Evolutionary conservation across 2,329 filamentous ascomycete species (phyloP), one percentile per base, ranked within the genome.

Genomic region (Catunica adiposa): DNA sequence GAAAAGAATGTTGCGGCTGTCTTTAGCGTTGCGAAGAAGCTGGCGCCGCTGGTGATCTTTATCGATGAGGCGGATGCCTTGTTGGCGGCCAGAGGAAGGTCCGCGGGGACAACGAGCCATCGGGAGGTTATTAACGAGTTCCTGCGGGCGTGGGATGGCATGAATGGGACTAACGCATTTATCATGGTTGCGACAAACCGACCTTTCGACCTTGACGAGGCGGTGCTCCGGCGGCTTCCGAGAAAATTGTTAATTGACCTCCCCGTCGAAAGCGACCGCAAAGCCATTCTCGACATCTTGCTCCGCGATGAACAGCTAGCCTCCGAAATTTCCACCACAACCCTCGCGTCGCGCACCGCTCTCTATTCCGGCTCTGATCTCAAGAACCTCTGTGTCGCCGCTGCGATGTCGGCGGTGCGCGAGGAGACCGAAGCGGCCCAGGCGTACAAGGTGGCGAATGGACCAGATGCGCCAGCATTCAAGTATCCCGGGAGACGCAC

Each of bases 181-280:
- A 90, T 98, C 67, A 96, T 98, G 89, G 89, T 97, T 0, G 90
- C 92, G 26, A 97, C 89, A 7, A 97, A 98, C 67, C 77, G 90
- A 8, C 92, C 92, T 0, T 96, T 94, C 64, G 92, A 97, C 64
- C 78, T 98, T 1, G 92, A 98, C 63, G 86, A 92, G 62, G 86
- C 86, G 8, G 84, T 92, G 8, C 74, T 92, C 48, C 76, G 86
- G n/a, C 77, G 86, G 11, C 70, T 89, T 22, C 86, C 86, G 1
- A 74, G 86, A 55, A 78, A 84, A 44, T 71, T 90, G 37, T 73
- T 89, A 0, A 78, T 89, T 42, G 86, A 89, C 64, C 71, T 89
- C 4, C 86, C 86, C 0, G 73, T 81, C 1, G 74, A 81, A 60
- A 68, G 71, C 3, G 84, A 87, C 66, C 74, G 84, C 25, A 74